phyloP scores from a whole-genome alignment of 495 filamentous ascomycete species.

The Chaetomium cochliodes region DNA sequence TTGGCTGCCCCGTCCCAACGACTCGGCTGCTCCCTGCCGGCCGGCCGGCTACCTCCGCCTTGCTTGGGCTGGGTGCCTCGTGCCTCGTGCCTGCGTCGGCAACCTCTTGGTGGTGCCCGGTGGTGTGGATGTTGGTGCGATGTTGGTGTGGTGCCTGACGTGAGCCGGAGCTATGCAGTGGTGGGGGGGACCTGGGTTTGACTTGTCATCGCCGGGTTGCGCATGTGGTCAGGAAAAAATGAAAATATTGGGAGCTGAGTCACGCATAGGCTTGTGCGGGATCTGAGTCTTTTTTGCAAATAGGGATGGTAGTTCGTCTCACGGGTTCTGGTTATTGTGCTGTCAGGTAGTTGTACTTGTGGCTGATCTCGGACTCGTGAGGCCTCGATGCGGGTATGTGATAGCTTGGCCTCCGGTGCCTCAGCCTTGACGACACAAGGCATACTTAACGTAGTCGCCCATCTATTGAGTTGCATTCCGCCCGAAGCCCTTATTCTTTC shows the following conservation, averaged over 20 bases:
- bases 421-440: neutral
- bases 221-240: neutral
- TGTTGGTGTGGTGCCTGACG: neutral
- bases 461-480: neutral
- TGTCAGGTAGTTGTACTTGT: neutral
- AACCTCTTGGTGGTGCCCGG: slow-evolving; percentile 2
- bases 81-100: neutral
- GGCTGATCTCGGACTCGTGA: neutral
- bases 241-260: neutral
- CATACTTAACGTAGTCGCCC: neutral
- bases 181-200: neutral
- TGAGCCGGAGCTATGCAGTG: neutral
- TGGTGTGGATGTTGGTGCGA: neutral
- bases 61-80: neutral
- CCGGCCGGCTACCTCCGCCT: neutral
- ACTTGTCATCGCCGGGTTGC: neutral
- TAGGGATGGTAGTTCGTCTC: neutral
- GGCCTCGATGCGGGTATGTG: neutral
- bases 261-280: no score
- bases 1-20: neutral
- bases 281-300: neutral
- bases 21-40: neutral
- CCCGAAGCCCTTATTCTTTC: neutral
- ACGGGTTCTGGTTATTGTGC: neutral
- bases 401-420: neutral